These are phyloP conservation scores for Nemania diffusa DNA, from an alignment of 2,329 filamentous ascomycete species.

Conservation along the genomic window DNA sequence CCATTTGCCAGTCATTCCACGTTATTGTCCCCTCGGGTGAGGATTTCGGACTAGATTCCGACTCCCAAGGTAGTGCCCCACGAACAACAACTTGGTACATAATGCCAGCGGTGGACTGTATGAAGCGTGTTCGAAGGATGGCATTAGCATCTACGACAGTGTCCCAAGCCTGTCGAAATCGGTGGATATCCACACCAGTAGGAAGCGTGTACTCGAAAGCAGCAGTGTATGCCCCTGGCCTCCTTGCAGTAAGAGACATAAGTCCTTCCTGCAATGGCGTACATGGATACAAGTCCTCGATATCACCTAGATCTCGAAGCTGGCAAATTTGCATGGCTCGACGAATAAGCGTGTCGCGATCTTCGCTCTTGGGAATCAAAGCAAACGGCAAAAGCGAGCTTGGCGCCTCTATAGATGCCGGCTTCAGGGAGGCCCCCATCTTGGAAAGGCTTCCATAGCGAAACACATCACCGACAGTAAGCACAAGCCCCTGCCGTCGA, in stretches of 20 bases:
- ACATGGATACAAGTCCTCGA: constrained; percentile 45
- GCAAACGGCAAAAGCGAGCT: constrained; percentile 7
- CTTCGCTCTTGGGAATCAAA: constrained; percentile 9
- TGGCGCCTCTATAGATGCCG: background rate
- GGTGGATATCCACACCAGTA: constrained; percentile 5
- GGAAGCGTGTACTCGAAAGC: constrained; percentile 34
- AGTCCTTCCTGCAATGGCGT: constrained; percentile 48
- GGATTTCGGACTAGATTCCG: background rate
- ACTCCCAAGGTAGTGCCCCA: background rate
- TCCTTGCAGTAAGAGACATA: constrained; percentile 40
- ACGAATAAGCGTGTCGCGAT: constrained; percentile 8
- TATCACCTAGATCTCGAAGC: constrained; percentile 11
- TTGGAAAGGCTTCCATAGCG: constrained; percentile 37
- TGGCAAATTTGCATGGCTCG: constrained; percentile 15
- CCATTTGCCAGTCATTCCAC: background rate
- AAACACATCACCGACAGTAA: constrained; percentile 43
- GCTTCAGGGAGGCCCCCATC: constrained; percentile 31
- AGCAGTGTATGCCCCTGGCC: constrained; percentile 41
- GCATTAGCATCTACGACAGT: constrained; percentile 8
- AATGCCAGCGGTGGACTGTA: background rate
- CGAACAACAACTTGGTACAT: constrained; percentile 29
- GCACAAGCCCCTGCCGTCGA: constrained; percentile 38
- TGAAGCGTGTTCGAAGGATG: constrained; percentile 28
- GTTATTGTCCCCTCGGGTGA: no score
- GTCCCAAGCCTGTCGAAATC: constrained; percentile 24